Base-by-base conservation (phyloP, 768 basidiomycete species). In the Calocybe cyanea region DNA sequence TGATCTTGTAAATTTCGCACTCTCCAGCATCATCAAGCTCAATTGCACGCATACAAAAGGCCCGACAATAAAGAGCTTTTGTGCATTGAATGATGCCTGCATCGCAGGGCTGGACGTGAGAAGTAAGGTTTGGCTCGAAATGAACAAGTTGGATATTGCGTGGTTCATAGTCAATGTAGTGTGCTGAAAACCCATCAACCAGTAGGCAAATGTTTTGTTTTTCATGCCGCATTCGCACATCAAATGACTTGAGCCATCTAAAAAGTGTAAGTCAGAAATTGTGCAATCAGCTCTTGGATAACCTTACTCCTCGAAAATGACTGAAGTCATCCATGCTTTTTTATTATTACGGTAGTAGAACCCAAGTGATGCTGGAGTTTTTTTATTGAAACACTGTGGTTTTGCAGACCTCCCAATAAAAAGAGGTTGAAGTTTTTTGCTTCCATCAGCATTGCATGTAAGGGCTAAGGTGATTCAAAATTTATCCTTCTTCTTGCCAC, bases 291-390 rank as follows among this genome's bases (percentile, higher is more conserved):
- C 31, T 8, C 31, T n/a, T n/a, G n/a, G n/a, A n/a, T 32, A 8
- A 32, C 8, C 31, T 8, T 32, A 70, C 60, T 68, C 64, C 46
- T 68, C 52, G 48, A 63, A 72, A 1, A 68, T 40, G 3, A 48
- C 48, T 13, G 49, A 19, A 35, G 58, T 70, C 70, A 72, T 70
- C 68, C 69, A 71, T 3, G 65, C 62, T 41, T 56, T 71, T 48
- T 56, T 61, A 54, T 70, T 69, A 49, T 63, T 59, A 2, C 55
- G 46, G 46, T 72, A 73, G 56, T 67, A 61, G 46, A 69, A 65
- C 2, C 63, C 64, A n/a, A 28, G 51, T 28, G 57, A 44, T 14
- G 31, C 41, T 2, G 48, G 57, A 18, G 44, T 44, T 33, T 55
- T 50, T 34, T 59, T 60, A 25, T 57, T 57, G 52, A 68, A 70